Percentiles rank a stretch among this genome's conserved stretches.
Conservation (phyloP, 495 filamentous ascomycete genomes). For the Aspergillus campestris region DNA sequence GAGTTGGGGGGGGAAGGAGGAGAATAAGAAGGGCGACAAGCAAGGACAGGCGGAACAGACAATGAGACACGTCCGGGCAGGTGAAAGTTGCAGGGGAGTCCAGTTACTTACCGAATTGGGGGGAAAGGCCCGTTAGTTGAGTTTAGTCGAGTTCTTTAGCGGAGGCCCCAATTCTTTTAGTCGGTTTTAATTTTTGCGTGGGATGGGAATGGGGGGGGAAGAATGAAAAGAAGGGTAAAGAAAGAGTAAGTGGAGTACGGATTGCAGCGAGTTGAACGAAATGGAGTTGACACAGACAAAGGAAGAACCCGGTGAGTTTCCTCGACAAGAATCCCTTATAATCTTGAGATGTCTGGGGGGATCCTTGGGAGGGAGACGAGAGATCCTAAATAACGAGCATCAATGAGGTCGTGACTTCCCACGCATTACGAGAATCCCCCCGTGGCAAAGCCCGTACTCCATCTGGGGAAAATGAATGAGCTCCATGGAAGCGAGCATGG, state of each 20-base stretch:
- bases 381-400: too few species aligned
- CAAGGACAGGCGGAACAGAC: conserved; percentile 7
- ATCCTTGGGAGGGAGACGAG: too few species aligned
- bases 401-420: too few species aligned
- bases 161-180: not conserved
- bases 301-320: too few species aligned
- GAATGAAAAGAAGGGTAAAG: too few species aligned
- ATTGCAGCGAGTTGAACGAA: too few species aligned
- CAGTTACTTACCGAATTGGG: conserved; percentile 16
- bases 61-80: conserved; percentile 12
- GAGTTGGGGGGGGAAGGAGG: conserved; percentile 1
- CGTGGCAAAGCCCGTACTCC: too few species aligned
- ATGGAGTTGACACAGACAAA: too few species aligned
- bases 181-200: not conserved
- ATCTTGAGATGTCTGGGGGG: too few species aligned
- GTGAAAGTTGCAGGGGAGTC: conserved; percentile 11
- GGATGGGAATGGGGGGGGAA: not conserved
- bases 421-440: too few species aligned
- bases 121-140: conserved; percentile 17
- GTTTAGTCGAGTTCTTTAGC: conserved; percentile 5
- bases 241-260: too few species aligned
- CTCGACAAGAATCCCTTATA: too few species aligned
- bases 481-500: conserved; percentile 1
- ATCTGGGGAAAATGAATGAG: not conserved
- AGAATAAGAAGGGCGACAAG: conserved; percentile 2